These are phyloP conservation scores for Pythium plurisporium DNA, from an alignment of 352 stramenopile species.

Conservation along the genomic window DNA sequence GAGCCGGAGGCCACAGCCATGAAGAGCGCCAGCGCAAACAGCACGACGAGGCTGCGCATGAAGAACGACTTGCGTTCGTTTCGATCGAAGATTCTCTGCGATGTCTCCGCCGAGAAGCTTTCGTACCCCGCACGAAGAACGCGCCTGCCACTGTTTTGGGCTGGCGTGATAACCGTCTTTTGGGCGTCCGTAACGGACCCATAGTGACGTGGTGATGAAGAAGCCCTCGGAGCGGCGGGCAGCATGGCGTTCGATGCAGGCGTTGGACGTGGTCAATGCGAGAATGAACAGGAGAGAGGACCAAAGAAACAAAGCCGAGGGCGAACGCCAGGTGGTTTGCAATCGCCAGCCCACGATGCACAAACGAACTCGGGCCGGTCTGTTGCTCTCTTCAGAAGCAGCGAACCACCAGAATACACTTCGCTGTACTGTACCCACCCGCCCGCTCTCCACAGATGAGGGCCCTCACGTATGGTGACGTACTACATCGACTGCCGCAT, in stretches of 20 bases:
- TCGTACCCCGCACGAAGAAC: not conserved
- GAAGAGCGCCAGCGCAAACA: constrained; percentile 12
- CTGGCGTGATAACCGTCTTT: not conserved
- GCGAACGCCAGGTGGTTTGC: too few relatives aligned
- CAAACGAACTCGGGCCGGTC: too few relatives aligned
- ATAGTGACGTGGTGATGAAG: not conserved
- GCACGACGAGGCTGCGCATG: not conserved
- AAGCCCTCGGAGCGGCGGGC: not conserved
- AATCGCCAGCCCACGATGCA: too few relatives aligned
- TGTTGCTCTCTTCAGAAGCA: not conserved
- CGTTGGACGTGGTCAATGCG: not conserved
- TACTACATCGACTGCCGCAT: not conserved
- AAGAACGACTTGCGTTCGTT: constrained; percentile 3
- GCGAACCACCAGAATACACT: constrained; percentile 1
- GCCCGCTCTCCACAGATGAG: not conserved
- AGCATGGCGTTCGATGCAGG: not conserved
- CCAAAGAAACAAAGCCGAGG: too few relatives aligned
- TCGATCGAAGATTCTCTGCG: constrained; percentile 6
- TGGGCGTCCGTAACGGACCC: constrained; percentile 9
- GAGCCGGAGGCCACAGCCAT: constrained; percentile 1
- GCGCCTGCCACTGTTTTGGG: constrained; percentile 18
- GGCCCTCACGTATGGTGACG: too few relatives aligned
- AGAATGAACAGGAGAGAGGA: not conserved
- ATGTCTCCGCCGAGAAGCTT: constrained; percentile 1
- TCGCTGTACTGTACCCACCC: not conserved